These are phyloP conservation scores for Ampelomyces quisqualis DNA, from an alignment of 2,329 filamentous ascomycete genomes.

Conservation along the genomic window DNA sequence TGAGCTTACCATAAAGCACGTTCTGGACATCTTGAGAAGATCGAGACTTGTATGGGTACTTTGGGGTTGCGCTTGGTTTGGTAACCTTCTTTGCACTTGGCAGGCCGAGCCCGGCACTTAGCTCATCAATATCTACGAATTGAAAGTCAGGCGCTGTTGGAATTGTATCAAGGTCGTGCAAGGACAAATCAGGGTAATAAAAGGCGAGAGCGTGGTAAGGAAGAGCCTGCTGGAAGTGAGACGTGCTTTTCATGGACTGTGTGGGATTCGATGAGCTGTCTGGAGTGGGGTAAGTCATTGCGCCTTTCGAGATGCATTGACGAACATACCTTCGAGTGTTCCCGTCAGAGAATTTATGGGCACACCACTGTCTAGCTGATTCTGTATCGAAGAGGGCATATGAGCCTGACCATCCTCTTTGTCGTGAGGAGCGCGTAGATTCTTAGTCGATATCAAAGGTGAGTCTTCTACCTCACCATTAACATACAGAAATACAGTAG, in stretches of 20 bases:
- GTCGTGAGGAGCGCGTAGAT: constrained; percentile 4
- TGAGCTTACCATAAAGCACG: constrained; percentile 21
- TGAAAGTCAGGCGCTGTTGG: constrained; percentile 4
- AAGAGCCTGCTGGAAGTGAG: background rate
- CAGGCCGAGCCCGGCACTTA: constrained; percentile 18
- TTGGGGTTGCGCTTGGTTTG: background rate
- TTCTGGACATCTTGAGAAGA: constrained; percentile 3
- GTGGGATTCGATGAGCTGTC: too few relatives aligned
- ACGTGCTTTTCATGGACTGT: too few relatives aligned
- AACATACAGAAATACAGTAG: background rate
- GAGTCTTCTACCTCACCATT: constrained; percentile 6
- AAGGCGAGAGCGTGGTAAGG: too few relatives aligned
- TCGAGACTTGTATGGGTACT: constrained; percentile 5
- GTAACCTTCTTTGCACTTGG: constrained; percentile 4
- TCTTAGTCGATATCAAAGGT: constrained; percentile 4
- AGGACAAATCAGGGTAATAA: too few relatives aligned
- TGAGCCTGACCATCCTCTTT: background rate
- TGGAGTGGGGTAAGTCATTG: too few relatives aligned
- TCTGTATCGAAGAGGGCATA: background rate
- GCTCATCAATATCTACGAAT: constrained; percentile 16
- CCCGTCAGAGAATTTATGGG: too few relatives aligned
- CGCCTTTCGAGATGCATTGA: too few relatives aligned
- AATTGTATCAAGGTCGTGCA: too few relatives aligned
- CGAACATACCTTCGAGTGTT: too few relatives aligned
- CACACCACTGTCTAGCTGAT: too few relatives aligned